Base-by-base conservation (phyloP, 768 basidiomycete genomes). In the Boletus patriciae region DNA sequence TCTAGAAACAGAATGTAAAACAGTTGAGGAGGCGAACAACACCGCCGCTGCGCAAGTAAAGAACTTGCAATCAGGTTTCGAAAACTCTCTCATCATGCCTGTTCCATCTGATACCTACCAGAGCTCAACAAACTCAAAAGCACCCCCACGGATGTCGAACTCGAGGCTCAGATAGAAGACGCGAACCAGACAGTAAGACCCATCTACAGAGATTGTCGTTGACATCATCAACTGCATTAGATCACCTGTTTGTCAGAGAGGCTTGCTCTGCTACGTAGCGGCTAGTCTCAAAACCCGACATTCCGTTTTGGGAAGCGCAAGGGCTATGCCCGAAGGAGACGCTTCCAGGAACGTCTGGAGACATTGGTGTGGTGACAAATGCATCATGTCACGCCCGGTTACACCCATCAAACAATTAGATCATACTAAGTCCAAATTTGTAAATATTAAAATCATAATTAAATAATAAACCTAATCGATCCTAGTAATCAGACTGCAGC, bases 131-230 rank as follows among this genome's bases (percentile, higher is more conserved):
- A 79, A 67, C 68, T 88, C 31, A 88, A 81, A 66, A 73, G 74
- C 29, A 80, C 79, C 18, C 90, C 90, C 1, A 92, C 90, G 23
- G 86, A 93, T 56, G 72, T 69, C 4, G 86, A 90, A 56, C 76
- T 97, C 12, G 76, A 79, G 5, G 61, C 52, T 3, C 82, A 85
- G 55, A 79, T 90, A 19, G 70, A 71, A n/a, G 76, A 77, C 27
- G 68, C 82, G 16, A 74, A 78, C 25, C 70, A 73, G 57, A 77
- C 80, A 63, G 93, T 94, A 59, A 69, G 79, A 54, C 15, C 3
- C 18, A 2, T 23, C 19, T 25, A 36, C 19, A 63, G 64, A 64
- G 45, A 50, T 61, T 46, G n/a, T 52, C 46, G 55, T 54, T 27
- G 43, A 58, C 29, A 12, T 31, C 25, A 55, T 16, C 23, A 12